phyloP scores from a whole-genome alignment of 495 filamentous ascomycete species.

The Podospora anserina region DNA sequence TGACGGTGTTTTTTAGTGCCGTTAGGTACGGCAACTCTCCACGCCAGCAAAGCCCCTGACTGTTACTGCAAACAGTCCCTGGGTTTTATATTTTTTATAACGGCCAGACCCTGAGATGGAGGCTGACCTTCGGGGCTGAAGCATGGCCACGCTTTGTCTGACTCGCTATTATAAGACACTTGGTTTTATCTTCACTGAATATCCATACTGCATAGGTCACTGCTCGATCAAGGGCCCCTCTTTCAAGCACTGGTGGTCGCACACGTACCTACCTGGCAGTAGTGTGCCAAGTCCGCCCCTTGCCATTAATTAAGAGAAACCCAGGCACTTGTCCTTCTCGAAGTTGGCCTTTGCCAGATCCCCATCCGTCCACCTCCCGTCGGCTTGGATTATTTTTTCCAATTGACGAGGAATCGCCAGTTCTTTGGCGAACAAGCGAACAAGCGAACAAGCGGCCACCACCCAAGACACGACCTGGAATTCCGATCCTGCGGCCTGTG shows the following conservation, averaged over 20 bases:
- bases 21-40: not conserved
- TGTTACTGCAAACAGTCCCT: constrained; percentile 3
- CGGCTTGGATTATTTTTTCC: not conserved
- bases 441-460: not conserved
- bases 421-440: not conserved
- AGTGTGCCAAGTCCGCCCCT: constrained; percentile 15
- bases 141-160: constrained; percentile 1
- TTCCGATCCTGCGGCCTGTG: not conserved
- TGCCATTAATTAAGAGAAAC: constrained; percentile 22
- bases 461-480: not conserved
- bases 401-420: constrained; percentile 17
- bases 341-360: constrained; percentile 10
- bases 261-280: not conserved
- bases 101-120: constrained; percentile 8
- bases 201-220: not conserved
- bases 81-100: not conserved
- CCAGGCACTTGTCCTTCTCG: constrained; percentile 19
- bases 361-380: constrained; percentile 1
- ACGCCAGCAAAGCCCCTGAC: constrained; percentile 7
- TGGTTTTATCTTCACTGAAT: not conserved
- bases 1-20: constrained; percentile 3
- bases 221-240: not conserved
- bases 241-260: not conserved
- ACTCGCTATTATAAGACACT: not conserved
- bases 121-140: constrained; percentile 1